A percentile compares a stretch with the other conserved stretches of the same genome.
Conservation (phyloP, 106 monocot genomes). For the Dendrobium huoshanense region DNA sequence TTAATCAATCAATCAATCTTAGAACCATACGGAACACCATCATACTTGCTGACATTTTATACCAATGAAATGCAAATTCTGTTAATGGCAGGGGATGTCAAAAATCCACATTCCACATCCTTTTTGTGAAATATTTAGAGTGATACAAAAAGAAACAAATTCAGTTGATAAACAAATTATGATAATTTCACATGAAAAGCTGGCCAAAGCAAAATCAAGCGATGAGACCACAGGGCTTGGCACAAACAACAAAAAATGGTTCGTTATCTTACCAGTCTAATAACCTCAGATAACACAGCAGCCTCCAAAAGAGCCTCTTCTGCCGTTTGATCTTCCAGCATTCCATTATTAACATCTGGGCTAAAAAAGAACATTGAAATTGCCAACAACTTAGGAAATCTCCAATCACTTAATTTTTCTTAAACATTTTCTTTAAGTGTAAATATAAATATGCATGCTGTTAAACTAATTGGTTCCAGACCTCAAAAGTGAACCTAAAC, state of each 20-base stretch:
- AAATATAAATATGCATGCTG: not conserved
- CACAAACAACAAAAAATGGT: not conserved
- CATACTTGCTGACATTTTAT: no score
- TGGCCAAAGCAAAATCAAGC: not conserved
- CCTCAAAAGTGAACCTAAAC: not conserved
- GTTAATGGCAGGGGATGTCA: no score
- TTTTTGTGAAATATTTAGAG: no score
- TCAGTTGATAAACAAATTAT: not conserved
- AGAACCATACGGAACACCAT: no score
- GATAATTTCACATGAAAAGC: not conserved
- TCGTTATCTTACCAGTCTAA: not conserved
- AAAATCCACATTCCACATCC: not conserved
- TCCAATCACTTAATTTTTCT: not conserved
- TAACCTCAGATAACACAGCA: not conserved
- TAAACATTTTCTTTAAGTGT: not conserved
- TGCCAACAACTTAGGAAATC: not conserved
- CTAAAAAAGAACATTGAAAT: slow-evolving; percentile 1
- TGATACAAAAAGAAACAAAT: no score
- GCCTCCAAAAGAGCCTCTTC: not conserved
- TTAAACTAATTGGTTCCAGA: not conserved
- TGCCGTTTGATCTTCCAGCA: not conserved
- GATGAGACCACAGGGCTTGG: not conserved
- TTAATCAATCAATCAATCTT: no score
- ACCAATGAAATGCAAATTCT: no score
- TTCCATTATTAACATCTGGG: not conserved